Percentiles rank a stretch among this genome's conserved stretches.
Conservation (phyloP, 768 basidiomycete genomes). For the Trametes elegans region DNA sequence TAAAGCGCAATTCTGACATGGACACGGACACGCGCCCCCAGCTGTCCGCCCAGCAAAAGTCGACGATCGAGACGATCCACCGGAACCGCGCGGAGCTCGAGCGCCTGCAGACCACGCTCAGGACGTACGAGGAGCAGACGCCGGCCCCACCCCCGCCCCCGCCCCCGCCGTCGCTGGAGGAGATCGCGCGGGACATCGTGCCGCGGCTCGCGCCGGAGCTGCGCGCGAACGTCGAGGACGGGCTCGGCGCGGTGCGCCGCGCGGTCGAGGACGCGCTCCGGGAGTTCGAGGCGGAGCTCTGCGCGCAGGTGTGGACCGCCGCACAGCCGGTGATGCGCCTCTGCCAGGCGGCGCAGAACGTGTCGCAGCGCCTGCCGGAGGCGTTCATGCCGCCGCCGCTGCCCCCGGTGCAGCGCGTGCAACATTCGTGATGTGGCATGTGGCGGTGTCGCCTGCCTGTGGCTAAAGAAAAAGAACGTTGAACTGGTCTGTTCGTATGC, state of each 20-base stretch:
- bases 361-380: slow-evolving; percentile 7
- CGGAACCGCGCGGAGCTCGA: background rate
- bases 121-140: background rate
- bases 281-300: slow-evolving; percentile 6
- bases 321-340: slow-evolving; percentile 2
- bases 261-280: slow-evolving; percentile 8
- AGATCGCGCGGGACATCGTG: slow-evolving; percentile 1
- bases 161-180: background rate
- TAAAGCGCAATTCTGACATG: too few species aligned
- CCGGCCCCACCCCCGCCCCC: slow-evolving; percentile 9
- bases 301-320: slow-evolving; percentile 3
- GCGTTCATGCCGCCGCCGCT: slow-evolving; percentile 6
- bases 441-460: too few species aligned
- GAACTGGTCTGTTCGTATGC: too few species aligned
- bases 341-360: background rate
- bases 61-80: background rate
- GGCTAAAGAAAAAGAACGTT: too few species aligned
- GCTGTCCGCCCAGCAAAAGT: background rate
- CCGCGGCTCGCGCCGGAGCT: slow-evolving; percentile 1
- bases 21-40: background rate
- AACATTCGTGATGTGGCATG: background rate
- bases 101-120: background rate
- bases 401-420: slow-evolving; percentile 10
- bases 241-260: background rate
- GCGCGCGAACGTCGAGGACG: background rate